Evolutionary conservation across 2,329 filamentous ascomycete genomes (phyloP).

Genomic region (Cytospora piceicola): DNA sequence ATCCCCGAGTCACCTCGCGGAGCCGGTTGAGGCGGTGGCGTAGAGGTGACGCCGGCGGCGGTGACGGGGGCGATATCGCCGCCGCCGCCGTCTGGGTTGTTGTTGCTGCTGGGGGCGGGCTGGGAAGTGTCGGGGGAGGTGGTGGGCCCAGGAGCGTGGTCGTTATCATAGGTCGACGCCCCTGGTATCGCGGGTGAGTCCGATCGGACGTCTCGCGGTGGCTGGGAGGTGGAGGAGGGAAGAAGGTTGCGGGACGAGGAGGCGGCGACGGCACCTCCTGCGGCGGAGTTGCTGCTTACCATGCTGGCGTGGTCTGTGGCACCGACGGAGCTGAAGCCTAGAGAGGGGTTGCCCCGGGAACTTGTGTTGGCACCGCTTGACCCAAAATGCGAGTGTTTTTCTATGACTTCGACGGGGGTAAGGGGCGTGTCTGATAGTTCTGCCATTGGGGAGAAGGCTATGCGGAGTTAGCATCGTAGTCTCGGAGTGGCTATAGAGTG

Average conservation of each 20-base stretch:
- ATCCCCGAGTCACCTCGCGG: conserved; percentile 43
- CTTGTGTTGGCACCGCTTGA: conserved; percentile 32
- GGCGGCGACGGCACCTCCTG: conserved; percentile 21
- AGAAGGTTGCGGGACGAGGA: conserved; percentile 23
- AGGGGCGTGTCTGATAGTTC: conserved; percentile 53
- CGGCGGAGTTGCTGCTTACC: conserved; percentile 34
- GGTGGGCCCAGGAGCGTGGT: conserved; percentile 26
- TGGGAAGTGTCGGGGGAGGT: conserved; percentile 30
- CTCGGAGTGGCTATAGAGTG: neutral
- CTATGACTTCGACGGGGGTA: conserved; percentile 46
- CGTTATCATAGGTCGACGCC: conserved; percentile 31
- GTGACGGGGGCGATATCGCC: conserved; percentile 5
- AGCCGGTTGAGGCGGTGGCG: conserved; percentile 23
- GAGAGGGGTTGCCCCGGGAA: conserved; percentile 38
- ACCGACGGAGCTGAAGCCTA: conserved; percentile 35
- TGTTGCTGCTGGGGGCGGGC: conserved; percentile 25
- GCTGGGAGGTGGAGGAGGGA: neutral
- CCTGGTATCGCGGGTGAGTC: conserved; percentile 27
- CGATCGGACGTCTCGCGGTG: conserved; percentile 7
- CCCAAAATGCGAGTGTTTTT: conserved; percentile 41
- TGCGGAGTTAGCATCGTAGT: conserved; percentile 18
- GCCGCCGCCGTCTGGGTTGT: conserved; percentile 23
- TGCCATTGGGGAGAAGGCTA: conserved; percentile 48
- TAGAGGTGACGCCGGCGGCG: conserved; percentile 13
- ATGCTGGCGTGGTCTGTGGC: conserved; percentile 41